phyloP scores from a whole-genome alignment of 2,329 filamentous ascomycete species.

The Fusarium domesticum region DNA sequence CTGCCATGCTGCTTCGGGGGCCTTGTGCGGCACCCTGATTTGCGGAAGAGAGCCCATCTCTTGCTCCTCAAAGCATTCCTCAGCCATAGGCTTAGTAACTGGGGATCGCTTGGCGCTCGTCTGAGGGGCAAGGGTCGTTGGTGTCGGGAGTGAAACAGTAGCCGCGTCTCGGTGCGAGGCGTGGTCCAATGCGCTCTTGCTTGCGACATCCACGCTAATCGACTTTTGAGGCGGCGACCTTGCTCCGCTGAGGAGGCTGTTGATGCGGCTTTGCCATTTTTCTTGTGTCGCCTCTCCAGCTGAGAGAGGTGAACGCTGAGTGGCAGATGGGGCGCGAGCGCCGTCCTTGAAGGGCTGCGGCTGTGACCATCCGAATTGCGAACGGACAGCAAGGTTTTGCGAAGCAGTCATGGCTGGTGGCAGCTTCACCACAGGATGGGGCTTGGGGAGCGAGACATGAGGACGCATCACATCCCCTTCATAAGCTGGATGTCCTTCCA shows the following conservation, averaged over 20 bases:
- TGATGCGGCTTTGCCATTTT: conserved; percentile 81
- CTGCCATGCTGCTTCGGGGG: conserved; percentile 62
- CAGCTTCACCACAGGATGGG: conserved; percentile 75
- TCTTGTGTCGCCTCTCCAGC: conserved; percentile 38
- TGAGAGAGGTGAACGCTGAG: conserved; percentile 22
- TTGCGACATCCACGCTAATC: conserved; percentile 64
- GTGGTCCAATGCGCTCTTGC: conserved; percentile 64
- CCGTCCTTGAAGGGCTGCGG: conserved; percentile 34
- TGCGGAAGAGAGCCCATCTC: conserved; percentile 75
- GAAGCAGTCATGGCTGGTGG: conserved; percentile 52
- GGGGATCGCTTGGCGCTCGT: conserved; percentile 43
- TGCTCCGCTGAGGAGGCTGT: conserved; percentile 68
- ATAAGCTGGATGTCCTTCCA: conserved; percentile 68
- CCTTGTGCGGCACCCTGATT: conserved; percentile 62
- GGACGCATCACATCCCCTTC: conserved; percentile 64
- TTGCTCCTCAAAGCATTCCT: conserved; percentile 77
- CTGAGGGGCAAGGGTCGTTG: conserved; percentile 21
- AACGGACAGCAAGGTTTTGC: conserved; percentile 25
- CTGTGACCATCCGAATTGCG: conserved; percentile 37
- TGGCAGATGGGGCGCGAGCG: conserved; percentile 20
- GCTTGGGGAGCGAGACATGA: conserved; percentile 66
- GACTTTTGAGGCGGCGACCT: conserved; percentile 59
- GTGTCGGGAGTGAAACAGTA: conserved; percentile 65
- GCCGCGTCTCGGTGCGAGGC: conserved; percentile 48
- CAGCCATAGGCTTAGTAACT: conserved; percentile 67